phyloP scores from a whole-genome alignment of 352 stramenopile species.

The Phytophthora idaei region DNA sequence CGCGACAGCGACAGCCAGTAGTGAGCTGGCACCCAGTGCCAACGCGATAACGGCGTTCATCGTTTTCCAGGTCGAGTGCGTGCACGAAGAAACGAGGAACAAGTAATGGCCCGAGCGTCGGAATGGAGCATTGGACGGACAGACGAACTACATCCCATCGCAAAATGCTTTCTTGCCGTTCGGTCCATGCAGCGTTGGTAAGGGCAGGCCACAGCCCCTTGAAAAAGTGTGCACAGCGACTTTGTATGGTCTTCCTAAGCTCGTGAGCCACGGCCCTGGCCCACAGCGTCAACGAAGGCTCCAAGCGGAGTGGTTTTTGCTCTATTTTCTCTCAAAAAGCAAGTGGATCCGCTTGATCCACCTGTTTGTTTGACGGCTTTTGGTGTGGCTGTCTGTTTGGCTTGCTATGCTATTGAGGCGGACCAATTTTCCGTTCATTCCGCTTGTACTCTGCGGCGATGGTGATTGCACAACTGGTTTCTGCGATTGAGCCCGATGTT shows the following conservation, averaged over 20 bases:
- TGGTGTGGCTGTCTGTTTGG: too few species aligned
- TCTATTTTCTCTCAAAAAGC: too few species aligned
- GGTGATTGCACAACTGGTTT: too few species aligned
- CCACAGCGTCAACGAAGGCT: too few species aligned
- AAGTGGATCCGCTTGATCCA: too few species aligned
- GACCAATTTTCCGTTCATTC: too few species aligned
- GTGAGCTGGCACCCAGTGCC: conserved; percentile 13
- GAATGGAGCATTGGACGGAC: conserved; percentile 19
- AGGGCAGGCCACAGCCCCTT: not conserved
- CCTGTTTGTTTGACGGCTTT: too few species aligned
- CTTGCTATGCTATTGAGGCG: too few species aligned
- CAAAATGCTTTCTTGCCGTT: conserved; percentile 29
- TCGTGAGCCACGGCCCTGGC: too few species aligned
- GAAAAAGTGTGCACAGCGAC: not conserved
- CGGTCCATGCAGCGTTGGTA: conserved; percentile 25
- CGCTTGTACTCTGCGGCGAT: too few species aligned
- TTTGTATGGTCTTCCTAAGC: not conserved
- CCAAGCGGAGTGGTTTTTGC: too few species aligned
- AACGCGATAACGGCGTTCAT: conserved; percentile 24
- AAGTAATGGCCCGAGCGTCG: conserved; percentile 36
- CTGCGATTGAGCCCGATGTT: too few species aligned
- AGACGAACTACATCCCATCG: conserved; percentile 29
- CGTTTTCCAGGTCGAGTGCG: conserved; percentile 5
- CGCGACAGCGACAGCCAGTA: conserved; percentile 11
- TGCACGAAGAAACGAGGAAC: conserved; percentile 12